These are phyloP conservation scores for Mytilinidion resinicola DNA, from an alignment of 495 filamentous ascomycete species.

Conservation along the genomic window DNA sequence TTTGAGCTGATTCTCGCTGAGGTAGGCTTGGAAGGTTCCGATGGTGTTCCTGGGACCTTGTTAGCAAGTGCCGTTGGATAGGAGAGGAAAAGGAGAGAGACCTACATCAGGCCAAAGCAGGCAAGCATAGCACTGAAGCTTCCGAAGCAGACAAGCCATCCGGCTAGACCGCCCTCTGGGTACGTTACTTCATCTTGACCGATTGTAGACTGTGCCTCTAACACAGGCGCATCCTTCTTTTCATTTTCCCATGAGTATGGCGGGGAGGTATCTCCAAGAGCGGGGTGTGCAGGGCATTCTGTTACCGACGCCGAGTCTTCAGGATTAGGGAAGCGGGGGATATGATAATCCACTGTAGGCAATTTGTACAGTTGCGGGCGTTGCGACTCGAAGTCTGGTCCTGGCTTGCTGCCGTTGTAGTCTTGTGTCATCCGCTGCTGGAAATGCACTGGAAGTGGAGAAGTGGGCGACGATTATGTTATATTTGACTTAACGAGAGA, in stretches of 20 bases:
- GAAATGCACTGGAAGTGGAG: background rate
- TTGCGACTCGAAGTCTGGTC: slow-evolving; percentile 22
- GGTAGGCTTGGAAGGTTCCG: slow-evolving; percentile 38
- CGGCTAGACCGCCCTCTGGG: slow-evolving; percentile 38
- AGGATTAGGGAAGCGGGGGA: slow-evolving; percentile 10
- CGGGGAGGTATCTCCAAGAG: slow-evolving; percentile 9
- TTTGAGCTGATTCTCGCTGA: slow-evolving; percentile 33
- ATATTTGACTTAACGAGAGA: background rate
- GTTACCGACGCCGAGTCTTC: slow-evolving; percentile 1
- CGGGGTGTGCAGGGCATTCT: slow-evolving; percentile 22
- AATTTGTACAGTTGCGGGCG: slow-evolving; percentile 8
- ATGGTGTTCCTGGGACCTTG: slow-evolving; percentile 29
- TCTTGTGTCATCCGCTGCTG: slow-evolving; percentile 29
- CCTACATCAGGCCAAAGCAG: slow-evolving; percentile 35
- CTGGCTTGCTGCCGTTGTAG: slow-evolving; percentile 40
- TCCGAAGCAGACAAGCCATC: slow-evolving; percentile 40
- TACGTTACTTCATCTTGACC: slow-evolving; percentile 28
- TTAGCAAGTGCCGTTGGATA: background rate
- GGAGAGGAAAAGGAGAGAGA: background rate
- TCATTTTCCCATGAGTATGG: background rate
- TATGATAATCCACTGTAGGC: slow-evolving; percentile 18
- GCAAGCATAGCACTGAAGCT: slow-evolving; percentile 34
- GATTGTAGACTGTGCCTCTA: slow-evolving; percentile 10
- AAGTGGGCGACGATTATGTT: background rate
- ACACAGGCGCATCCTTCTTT: background rate